Evolutionary conservation across 805 yeast genomes (phyloP), one percentile per base, ranked within the genome.

Genomic region (Candida verbasci): DNA sequence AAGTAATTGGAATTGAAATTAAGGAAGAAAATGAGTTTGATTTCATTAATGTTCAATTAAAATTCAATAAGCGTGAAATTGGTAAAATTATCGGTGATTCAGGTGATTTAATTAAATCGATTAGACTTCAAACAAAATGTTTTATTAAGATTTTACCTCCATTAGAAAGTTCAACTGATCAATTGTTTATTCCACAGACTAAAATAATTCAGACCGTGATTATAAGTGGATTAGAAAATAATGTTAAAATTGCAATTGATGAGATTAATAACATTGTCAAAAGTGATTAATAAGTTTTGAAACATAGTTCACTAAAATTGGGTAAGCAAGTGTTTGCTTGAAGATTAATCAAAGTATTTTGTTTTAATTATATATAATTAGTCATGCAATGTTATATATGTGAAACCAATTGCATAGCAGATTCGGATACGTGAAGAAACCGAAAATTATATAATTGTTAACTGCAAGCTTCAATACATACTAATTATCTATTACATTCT

Each of bases 41-140:
- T 8, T 18, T 20, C 17, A 21, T 15, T 15, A 35, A 21, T 3
- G 35, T 23, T 12, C 23, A 29, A 12, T 14, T 45, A 10, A 14
- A 24, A n/a, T 30, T 48, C 17, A 39, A 34, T 6, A 46, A 47
- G 31, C 43, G 39, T 21, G 52, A 55, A 37, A 58, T 58, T 1
- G 47, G 53, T 16, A 45, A 42, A 15, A 35, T 59, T 2, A 48
- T 59, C 18, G 65, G 65, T 10, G 25, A 38, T 22, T 44, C 52
- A 20, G 65, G 63, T 2, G 28, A 35, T 1, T 32, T 55, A 28
- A 38, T 59, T n/a, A 47, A 45, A 23, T 28, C 40, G 2, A 50
- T 59, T 9, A 39, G 65, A 30, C 26, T 39, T n/a, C 35, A 41
- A 17, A 42, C 56, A 2, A 43, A 45, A 2, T 59, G 65, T 39